Evolutionary conservation across 2,329 filamentous ascomycete species (phyloP).

Genomic region (Malbranchea zuffiana): DNA sequence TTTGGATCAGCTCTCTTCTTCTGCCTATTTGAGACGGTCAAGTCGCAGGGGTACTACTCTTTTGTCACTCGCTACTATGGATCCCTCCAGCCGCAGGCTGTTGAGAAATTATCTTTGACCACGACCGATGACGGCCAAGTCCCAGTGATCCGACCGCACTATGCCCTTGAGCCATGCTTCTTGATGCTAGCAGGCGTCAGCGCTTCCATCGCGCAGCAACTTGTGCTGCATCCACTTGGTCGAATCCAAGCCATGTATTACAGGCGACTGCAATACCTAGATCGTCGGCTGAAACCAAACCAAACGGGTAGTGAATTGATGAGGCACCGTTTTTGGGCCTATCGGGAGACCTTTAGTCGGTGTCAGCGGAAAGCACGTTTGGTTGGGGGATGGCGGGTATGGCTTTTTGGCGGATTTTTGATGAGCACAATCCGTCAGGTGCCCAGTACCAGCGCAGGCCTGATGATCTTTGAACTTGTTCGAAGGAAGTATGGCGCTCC

Average conservation of each 20-base stretch:
- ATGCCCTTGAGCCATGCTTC: slow-evolving; percentile 51
- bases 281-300: slow-evolving; percentile 40
- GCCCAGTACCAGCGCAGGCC: slow-evolving; percentile 52
- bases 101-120: slow-evolving; percentile 22
- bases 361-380: slow-evolving; percentile 42
- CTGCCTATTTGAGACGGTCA: slow-evolving; percentile 52
- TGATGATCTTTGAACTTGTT: slow-evolving; percentile 56
- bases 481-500: slow-evolving; percentile 48
- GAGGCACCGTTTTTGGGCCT: slow-evolving; percentile 48
- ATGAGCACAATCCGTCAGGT: slow-evolving; percentile 48
- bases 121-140: slow-evolving; percentile 26
- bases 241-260: slow-evolving; percentile 52
- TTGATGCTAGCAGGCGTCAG: slow-evolving; percentile 49
- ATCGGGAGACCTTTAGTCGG: slow-evolving; percentile 48
- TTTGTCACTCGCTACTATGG: slow-evolving; percentile 52
- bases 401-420: slow-evolving; percentile 49
- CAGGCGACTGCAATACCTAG: slow-evolving; percentile 48
- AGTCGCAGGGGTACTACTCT: slow-evolving; percentile 51
- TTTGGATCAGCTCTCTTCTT: slow-evolving; percentile 54
- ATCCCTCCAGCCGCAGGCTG: slow-evolving; percentile 21
- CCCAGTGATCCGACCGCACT: slow-evolving; percentile 49
- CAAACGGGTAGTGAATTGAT: slow-evolving; percentile 36
- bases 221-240: slow-evolving; percentile 48
- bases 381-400: slow-evolving; percentile 44
- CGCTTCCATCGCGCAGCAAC: slow-evolving; percentile 48